phyloP scores from a whole-genome alignment of 2,329 filamentous ascomycete genomes.

The Cyclaneusma minus region DNA sequence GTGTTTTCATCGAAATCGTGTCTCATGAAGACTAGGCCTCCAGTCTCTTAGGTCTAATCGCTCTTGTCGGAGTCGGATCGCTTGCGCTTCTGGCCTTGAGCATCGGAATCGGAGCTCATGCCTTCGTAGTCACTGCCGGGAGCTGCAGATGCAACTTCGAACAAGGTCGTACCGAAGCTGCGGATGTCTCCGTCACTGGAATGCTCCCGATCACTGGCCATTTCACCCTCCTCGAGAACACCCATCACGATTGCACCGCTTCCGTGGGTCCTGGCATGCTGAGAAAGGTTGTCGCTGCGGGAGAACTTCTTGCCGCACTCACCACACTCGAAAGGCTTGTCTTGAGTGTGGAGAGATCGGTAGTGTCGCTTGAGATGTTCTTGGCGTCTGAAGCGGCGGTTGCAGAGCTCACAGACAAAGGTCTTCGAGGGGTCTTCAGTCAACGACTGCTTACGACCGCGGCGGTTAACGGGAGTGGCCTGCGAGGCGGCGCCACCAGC shows the following conservation, averaged over 20 bases:
- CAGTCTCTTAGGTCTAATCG: too few relatives aligned
- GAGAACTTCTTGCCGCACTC: constrained; percentile 99
- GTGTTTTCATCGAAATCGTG: too few relatives aligned
- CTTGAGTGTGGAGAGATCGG: constrained; percentile 92
- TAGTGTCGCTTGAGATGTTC: constrained; percentile 98
- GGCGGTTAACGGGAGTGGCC: constrained; percentile 60
- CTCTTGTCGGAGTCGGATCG: constrained; percentile 56
- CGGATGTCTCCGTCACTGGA: constrained; percentile 39
- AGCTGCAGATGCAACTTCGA: constrained; percentile 62
- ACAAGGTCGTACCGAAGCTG: constrained; percentile 61
- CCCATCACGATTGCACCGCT: constrained; percentile 84
- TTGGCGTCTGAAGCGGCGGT: constrained; percentile 91
- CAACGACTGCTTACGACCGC: constrained; percentile 93
- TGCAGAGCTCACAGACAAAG: constrained; percentile 92
- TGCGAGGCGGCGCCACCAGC: constrained; percentile 17
- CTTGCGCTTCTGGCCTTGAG: constrained; percentile 59
- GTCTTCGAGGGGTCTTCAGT: constrained; percentile 98
- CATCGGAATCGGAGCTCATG: constrained; percentile 25
- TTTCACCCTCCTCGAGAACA: constrained; percentile 59
- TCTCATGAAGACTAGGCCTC: too few relatives aligned
- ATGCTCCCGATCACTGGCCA: constrained; percentile 25
- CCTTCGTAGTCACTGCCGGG: constrained; percentile 50
- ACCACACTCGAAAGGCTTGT: constrained; percentile 95
- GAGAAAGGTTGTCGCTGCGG: constrained; percentile 88
- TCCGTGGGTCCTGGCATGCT: constrained; percentile 89